These are phyloP conservation scores for Lipomyces chichibuensis DNA, from an alignment of 805 yeast genomes.

Conservation along the genomic window DNA sequence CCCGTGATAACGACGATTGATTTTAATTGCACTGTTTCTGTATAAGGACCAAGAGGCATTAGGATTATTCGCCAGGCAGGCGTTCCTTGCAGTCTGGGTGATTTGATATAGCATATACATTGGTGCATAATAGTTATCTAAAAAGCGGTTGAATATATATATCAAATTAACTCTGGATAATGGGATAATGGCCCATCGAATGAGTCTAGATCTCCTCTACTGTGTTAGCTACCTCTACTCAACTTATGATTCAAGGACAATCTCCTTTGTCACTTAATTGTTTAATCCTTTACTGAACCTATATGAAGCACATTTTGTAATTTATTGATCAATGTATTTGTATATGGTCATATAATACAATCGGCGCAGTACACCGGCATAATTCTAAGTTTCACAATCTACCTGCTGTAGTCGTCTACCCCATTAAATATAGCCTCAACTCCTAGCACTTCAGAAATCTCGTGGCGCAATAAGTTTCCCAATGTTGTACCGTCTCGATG, in stretches of 20 bases:
- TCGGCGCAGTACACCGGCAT: neutral
- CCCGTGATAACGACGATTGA: neutral
- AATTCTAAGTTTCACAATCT: neutral
- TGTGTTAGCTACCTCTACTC: no score
- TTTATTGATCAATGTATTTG: neutral
- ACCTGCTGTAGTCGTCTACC: conserved; percentile 33
- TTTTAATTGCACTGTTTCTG: neutral
- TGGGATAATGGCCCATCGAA: neutral
- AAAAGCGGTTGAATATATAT: neutral
- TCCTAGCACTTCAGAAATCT: conserved; percentile 43
- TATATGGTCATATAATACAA: neutral
- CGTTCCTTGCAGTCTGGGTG: neutral
- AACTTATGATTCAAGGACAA: no score
- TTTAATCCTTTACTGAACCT: neutral
- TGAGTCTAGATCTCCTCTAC: neutral
- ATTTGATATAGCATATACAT: neutral
- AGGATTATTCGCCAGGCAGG: neutral
- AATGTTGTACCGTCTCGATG: conserved; percentile 63
- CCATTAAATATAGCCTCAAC: conserved; percentile 34
- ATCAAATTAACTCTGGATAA: neutral
- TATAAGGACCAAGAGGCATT: no score
- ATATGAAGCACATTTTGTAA: neutral
- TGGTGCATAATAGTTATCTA: neutral
- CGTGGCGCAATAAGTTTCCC: conserved; percentile 55
- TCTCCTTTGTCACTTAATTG: no score